Evolutionary conservation across 192 early-diverging fungal genomes (phyloP), one percentile per base, ranked within the genome.

Genomic region (Thoreauomyces humboldtii): DNA sequence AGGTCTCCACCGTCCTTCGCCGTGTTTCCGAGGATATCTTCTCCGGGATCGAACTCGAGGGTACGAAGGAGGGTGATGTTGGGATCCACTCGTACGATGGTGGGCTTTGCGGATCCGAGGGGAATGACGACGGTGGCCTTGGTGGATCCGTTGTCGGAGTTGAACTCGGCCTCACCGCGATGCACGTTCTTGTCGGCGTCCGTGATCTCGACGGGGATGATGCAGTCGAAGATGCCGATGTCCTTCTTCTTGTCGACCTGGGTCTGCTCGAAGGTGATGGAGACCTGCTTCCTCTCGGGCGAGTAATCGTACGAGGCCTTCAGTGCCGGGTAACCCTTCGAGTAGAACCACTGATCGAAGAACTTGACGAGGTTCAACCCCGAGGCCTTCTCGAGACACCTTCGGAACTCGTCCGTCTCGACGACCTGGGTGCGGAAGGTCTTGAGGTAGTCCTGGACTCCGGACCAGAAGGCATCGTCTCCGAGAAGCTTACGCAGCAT

Each of bases 281-380:
- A 89, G 11, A 94, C 90, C 12, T 86, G 82, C 78, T 91, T 86
- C 70, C 92, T 94, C 71, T 91, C 91, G 31, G 88, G 84, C 67
- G 92, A 91, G 45, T 92, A 94, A 42, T 81, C 71, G 63, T 87
- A 91, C 11, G 58, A 63, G 45, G 92, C 88, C 67, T 84, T 80
- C 55, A 97, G 86, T 48, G 47, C 11, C 12, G 22, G 9, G 2
- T 52, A 52, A 22, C 50, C 50, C 32, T 52, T 87, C 29, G 88
- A 89, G 63, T 87, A 91, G 22, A 97, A 80, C 95, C 95, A 97
- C 72, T 97, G 92, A 19, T 91, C 89, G 31, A 87, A 81, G 63
- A 97, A 95, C 32, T 69, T 73, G 69, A 86, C 85, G 14, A 87
- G 66, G 61, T 90, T 92, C 2, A 92, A 73, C 25, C 92, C 91